phyloP scores from a whole-genome alignment of 495 filamentous ascomycete species.

The Clohesyomyces aquaticus region DNA sequence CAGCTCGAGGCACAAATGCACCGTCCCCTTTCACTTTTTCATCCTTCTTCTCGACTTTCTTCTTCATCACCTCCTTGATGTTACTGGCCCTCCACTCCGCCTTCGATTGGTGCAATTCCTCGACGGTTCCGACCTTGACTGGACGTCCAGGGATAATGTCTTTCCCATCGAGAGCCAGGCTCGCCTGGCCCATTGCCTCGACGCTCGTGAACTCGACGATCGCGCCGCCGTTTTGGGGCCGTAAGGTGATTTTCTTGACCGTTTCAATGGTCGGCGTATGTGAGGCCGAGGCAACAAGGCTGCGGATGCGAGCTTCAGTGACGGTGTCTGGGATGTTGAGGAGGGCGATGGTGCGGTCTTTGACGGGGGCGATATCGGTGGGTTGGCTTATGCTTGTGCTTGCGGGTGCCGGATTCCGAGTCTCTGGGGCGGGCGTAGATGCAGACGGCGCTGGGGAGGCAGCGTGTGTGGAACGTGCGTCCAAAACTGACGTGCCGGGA shows the following conservation, averaged over 20 bases:
- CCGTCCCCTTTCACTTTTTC: too few relatives aligned
- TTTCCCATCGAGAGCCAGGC: conserved; percentile 70
- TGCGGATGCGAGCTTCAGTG: conserved; percentile 64
- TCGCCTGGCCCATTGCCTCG: conserved; percentile 72
- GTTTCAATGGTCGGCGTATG: too few relatives aligned
- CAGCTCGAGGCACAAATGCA: too few relatives aligned
- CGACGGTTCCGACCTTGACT: conserved; percentile 68
- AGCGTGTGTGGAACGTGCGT: neutral
- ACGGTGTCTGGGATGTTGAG: conserved; percentile 69
- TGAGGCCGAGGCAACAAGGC: conserved; percentile 65
- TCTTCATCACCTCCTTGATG: too few relatives aligned
- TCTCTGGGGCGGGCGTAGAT: conserved; percentile 42
- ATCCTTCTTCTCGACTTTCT: too few relatives aligned
- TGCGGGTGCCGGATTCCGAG: conserved; percentile 61
- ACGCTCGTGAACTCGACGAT: conserved; percentile 79
- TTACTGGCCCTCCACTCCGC: conserved; percentile 57
- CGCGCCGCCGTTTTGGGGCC: conserved; percentile 82
- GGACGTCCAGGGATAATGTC: conserved; percentile 67
- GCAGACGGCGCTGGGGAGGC: neutral
- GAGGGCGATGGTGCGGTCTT: conserved; percentile 53
- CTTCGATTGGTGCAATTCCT: conserved; percentile 65
- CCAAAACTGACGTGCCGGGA: neutral
- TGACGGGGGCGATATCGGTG: neutral
- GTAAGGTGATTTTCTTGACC: conserved; percentile 61
- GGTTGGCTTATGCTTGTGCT: conserved; percentile 40